These are phyloP conservation scores for Suillus paluster DNA, from an alignment of 768 basidiomycete genomes.

Conservation along the genomic window DNA sequence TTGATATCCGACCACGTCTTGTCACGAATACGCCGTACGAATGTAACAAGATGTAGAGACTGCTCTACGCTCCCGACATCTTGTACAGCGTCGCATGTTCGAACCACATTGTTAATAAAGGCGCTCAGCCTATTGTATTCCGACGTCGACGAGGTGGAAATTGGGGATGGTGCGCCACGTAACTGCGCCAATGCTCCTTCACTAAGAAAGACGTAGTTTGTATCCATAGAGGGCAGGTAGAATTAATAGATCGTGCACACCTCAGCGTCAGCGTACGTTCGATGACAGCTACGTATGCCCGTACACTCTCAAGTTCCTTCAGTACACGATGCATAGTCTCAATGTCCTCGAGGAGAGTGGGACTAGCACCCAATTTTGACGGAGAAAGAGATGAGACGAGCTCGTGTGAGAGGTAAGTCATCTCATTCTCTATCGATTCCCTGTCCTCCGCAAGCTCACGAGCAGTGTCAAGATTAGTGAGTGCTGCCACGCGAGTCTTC, in stretches of 20 bases:
- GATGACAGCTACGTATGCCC: slow-evolving; percentile 75
- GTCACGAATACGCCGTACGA: slow-evolving; percentile 65
- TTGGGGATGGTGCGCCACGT: slow-evolving; percentile 38
- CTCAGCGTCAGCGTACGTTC: slow-evolving; percentile 73
- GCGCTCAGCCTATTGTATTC: slow-evolving; percentile 64
- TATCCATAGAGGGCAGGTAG: slow-evolving; percentile 12
- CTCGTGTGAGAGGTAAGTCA: slow-evolving; percentile 66
- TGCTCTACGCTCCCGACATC: slow-evolving; percentile 49
- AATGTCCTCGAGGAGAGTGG: slow-evolving; percentile 81
- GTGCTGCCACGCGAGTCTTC: slow-evolving; percentile 50
- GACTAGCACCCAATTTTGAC: slow-evolving; percentile 47
- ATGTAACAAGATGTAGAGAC: slow-evolving; percentile 60
- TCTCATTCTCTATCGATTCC: slow-evolving; percentile 78
- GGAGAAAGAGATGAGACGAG: slow-evolving; percentile 57
- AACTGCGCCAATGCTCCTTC: slow-evolving; percentile 63
- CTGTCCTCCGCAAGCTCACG: slow-evolving; percentile 78
- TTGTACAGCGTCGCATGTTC: slow-evolving; percentile 50
- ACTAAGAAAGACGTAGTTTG: slow-evolving; percentile 39
- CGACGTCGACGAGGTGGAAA: slow-evolving; percentile 53
- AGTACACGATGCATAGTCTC: slow-evolving; percentile 78
- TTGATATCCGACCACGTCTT: slow-evolving; percentile 83
- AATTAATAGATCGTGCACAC: slow-evolving; percentile 43
- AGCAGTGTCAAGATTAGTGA: slow-evolving; percentile 60
- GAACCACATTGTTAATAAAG: slow-evolving; percentile 57
- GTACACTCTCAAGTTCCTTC: slow-evolving; percentile 76